Conservation (phyloP, 495 filamentous ascomycete species). For the Achaetomiella virescens region DNA sequence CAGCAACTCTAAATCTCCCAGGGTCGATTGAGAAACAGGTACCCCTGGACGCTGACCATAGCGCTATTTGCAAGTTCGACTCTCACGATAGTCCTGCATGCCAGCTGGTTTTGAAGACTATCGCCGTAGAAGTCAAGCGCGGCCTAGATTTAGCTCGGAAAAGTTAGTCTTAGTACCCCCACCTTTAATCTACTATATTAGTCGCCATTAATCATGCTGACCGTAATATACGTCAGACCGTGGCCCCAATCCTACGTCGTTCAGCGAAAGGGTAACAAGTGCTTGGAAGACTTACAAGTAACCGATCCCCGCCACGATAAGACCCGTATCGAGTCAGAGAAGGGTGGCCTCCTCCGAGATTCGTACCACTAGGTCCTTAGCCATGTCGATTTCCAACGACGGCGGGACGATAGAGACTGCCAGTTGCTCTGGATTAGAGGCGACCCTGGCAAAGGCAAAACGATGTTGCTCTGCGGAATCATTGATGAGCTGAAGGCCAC, state of each 20-base stretch:
- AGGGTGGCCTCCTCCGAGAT: slow-evolving; percentile 35
- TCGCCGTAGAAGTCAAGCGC: no score
- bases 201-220: no score
- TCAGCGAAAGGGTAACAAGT: no score
- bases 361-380: slow-evolving; percentile 41
- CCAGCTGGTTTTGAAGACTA: no score
- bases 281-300: slow-evolving; percentile 20
- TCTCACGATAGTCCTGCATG: no score
- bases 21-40: slow-evolving; percentile 13
- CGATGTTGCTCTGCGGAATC: slow-evolving; percentile 43
- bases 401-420: slow-evolving; percentile 22
- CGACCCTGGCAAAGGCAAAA: slow-evolving; percentile 43
- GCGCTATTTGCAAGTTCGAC: no score
- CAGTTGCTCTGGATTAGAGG: slow-evolving; percentile 21
- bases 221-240: no score
- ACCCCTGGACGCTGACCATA: no score
- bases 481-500: slow-evolving; percentile 29
- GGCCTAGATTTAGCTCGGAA: no score
- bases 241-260: no score
- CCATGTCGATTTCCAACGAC: slow-evolving; percentile 30
- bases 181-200: no score
- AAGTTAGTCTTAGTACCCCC: no score
- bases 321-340: slow-evolving; percentile 33
- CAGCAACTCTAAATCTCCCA: slow-evolving; percentile 9
- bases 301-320: slow-evolving; percentile 34